phyloP scores from a whole-genome alignment of 2,329 filamentous ascomycete genomes.

The Arthroderma uncinatum region DNA sequence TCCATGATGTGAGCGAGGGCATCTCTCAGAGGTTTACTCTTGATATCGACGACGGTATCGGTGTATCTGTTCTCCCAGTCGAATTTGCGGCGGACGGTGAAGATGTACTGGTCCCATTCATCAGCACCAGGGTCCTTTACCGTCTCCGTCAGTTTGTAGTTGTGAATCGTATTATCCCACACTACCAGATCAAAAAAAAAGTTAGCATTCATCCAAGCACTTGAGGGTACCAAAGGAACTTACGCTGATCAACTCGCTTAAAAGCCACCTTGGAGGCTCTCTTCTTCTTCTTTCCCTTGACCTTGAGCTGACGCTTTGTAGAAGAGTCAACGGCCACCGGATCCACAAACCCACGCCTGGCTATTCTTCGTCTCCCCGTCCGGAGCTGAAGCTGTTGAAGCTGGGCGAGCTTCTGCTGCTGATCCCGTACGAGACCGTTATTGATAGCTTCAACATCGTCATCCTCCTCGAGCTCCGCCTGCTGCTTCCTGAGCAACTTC shows the following conservation, averaged over 20 bases:
- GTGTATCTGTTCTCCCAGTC: constrained; percentile 74
- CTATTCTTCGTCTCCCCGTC: background rate
- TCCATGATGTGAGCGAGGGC: constrained; percentile 61
- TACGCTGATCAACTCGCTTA: constrained; percentile 55
- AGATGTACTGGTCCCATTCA: constrained; percentile 68
- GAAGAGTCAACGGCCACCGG: background rate
- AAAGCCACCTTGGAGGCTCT: constrained; percentile 50
- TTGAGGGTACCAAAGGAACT: constrained; percentile 13
- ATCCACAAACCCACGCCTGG: constrained; percentile 8
- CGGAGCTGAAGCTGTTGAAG: constrained; percentile 9
- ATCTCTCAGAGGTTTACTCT: constrained; percentile 66
- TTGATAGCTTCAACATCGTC: constrained; percentile 20
- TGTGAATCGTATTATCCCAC: constrained; percentile 48
- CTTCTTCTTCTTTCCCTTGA: constrained; percentile 34
- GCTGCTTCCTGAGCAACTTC: constrained; percentile 25
- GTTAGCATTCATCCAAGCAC: background rate
- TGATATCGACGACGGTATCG: constrained; percentile 68
- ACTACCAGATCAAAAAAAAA: constrained; percentile 20
- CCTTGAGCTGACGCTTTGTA: constrained; percentile 20
- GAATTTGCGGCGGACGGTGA: constrained; percentile 72
- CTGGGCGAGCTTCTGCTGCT: constrained; percentile 18
- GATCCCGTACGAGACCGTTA: background rate
- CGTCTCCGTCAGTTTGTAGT: constrained; percentile 58
- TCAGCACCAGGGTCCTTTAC: constrained; percentile 50
- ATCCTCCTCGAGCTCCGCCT: constrained; percentile 22